These are phyloP conservation scores for Durusdinium trenchii DNA, from an alignment of 73 alveolate species.

Conservation along the genomic window DNA sequence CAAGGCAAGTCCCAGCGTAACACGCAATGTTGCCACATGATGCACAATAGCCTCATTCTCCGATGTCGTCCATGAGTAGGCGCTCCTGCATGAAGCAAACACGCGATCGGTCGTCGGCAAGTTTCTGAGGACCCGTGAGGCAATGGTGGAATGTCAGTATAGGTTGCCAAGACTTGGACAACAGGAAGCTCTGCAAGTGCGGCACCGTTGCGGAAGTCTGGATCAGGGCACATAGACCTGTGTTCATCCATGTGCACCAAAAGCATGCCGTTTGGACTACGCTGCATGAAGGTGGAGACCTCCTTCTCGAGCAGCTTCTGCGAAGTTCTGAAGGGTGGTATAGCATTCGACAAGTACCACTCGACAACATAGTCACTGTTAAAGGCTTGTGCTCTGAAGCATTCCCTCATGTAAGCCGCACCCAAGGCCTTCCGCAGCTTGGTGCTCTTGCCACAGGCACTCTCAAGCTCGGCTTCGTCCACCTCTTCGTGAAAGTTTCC, in stretches of 20 bases:
- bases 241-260: not conserved
- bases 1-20: constrained; percentile 68
- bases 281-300: not conserved
- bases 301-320: constrained; percentile 53
- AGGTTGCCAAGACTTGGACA: constrained; percentile 28
- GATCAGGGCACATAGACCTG: not conserved
- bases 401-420: constrained; percentile 38
- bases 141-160: constrained; percentile 16
- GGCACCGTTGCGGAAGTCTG: constrained; percentile 45
- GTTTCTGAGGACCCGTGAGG: constrained; percentile 64
- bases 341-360: not conserved
- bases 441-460: not conserved
- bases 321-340: constrained; percentile 34
- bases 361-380: constrained; percentile 12
- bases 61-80: constrained; percentile 33
- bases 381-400: constrained; percentile 66
- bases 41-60: constrained; percentile 47
- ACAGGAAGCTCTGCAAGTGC: constrained; percentile 26
- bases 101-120: constrained; percentile 53
- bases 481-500: not conserved
- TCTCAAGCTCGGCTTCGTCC: not conserved
- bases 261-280: constrained; percentile 6
- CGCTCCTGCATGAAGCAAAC: constrained; percentile 40
- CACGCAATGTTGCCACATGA: constrained; percentile 66
- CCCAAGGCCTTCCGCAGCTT: constrained; percentile 40